Evolutionary conservation across 140 eudicot genomes (phyloP), one percentile per base, ranked within the genome.

Genomic region (Stevia rebaudiana): DNA sequence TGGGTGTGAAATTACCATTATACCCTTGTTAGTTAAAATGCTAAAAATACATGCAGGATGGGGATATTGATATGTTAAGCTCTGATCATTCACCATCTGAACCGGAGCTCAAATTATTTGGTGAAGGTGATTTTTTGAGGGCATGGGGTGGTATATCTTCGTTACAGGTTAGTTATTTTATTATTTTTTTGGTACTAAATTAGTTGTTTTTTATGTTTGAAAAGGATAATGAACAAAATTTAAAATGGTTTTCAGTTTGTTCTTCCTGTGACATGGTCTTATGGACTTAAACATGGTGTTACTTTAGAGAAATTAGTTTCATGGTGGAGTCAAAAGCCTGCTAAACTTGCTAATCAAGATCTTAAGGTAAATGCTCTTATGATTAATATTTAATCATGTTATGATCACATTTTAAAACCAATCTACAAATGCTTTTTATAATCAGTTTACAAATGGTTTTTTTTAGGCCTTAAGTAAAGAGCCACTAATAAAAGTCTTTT

Each of bases 71-170:
- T 74, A 79, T 94, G 94, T 62, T 94, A 73, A 94, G 99, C 75
- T 94, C 99, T 11, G 99, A 88, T 76, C 97, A 94, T 75, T 94
- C 99, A 24, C 99, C 99, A 23, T 67, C 97, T 16, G 94, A 21
- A 31, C 99, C 99, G 51, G 90, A 85, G 73, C 94, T 94, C 58
- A 94, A 94, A 61, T 94, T 83, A 70, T 79, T 88, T 59, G 64
- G 73, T 9, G 87, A 82, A 28, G 99, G 97, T 9, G 92, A 94
- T 58, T 94, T 94, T 69, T 80, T 94, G 67, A 81, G 78, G 76
- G 99, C 97, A 30, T 94, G 97, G 99, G 99, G 99, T 71, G 99
- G 99, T 44, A 83, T 94, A 81, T 88, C 99, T 55, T 85, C 97
- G 63, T 69, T 92, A 80, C 96, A 91, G 95, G 97, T 90, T 59